Percentiles rank a stretch among this genome's conserved stretches.
Conservation (phyloP, 805 yeast species). For the Metschnikowia reukaufii region DNA sequence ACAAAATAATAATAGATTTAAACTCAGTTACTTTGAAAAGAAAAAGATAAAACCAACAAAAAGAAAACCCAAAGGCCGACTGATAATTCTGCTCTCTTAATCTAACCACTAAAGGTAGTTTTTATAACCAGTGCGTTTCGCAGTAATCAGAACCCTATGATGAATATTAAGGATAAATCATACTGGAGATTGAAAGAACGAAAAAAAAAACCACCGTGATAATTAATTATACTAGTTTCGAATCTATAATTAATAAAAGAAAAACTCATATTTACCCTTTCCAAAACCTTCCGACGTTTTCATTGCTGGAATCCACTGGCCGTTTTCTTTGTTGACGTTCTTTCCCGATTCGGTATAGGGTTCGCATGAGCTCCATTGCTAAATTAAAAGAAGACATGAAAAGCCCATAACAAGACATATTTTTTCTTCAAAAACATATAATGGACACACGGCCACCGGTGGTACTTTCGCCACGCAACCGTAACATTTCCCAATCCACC, state of each 20-base stretch:
- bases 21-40: no score
- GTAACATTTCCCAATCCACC: slow-evolving; percentile 50
- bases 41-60: no score
- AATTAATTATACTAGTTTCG: not conserved
- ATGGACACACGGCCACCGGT: slow-evolving; percentile 2
- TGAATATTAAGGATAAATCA: no score
- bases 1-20: no score
- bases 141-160: no score
- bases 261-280: not conserved
- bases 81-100: no score
- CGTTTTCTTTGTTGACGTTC: slow-evolving; percentile 9
- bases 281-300: not conserved
- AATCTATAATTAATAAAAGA: not conserved
- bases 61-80: no score
- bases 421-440: no score
- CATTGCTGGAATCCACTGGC: not conserved
- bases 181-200: no score
- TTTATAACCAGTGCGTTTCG: no score
- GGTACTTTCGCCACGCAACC: slow-evolving; percentile 12
- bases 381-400: not conserved
- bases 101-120: no score
- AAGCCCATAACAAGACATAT: not conserved
- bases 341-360: slow-evolving; percentile 11
- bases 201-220: no score
- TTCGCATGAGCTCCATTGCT: slow-evolving; percentile 1